These are phyloP conservation scores for Boletellus emodensis DNA, from an alignment of 768 basidiomycete species.

Conservation along the genomic window DNA sequence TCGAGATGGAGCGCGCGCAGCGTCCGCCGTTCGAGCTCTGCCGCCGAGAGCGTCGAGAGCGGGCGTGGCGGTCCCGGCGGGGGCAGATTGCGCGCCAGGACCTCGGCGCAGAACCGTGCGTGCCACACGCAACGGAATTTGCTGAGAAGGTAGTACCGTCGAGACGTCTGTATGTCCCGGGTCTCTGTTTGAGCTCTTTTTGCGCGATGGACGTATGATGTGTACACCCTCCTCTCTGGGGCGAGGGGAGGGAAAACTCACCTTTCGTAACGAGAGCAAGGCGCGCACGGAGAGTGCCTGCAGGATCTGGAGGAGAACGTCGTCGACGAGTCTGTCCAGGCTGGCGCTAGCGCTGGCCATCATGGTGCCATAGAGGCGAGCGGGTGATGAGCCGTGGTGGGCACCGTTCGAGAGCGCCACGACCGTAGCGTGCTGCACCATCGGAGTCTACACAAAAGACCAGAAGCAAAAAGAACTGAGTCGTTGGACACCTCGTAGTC, in stretches of 20 bases:
- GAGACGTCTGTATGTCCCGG: conserved; percentile 21
- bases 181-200: background rate
- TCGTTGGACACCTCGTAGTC: background rate
- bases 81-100: conserved; percentile 20
- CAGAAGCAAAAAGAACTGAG: background rate
- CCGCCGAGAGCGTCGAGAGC: conserved; percentile 12
- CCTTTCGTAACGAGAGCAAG: conserved; percentile 22
- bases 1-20: conserved; percentile 26
- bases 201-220: background rate
- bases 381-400: background rate
- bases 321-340: conserved; percentile 27
- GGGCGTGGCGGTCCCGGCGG: conserved; percentile 14
- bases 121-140: conserved; percentile 24
- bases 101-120: conserved; percentile 19
- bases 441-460: background rate
- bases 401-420: conserved; percentile 2
- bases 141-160: conserved; percentile 25
- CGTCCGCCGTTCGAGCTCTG: conserved; percentile 27
- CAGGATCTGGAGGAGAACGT: conserved; percentile 22
- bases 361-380: background rate
- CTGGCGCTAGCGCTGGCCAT: background rate
- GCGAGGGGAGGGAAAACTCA: conserved; percentile 4
- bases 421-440: background rate
- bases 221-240: too few relatives aligned
- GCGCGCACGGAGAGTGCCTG: conserved; percentile 10